Evolutionary conservation across 768 basidiomycete genomes (phyloP), one percentile per base, ranked within the genome.

Genomic region (Dioszegia crocea): DNA sequence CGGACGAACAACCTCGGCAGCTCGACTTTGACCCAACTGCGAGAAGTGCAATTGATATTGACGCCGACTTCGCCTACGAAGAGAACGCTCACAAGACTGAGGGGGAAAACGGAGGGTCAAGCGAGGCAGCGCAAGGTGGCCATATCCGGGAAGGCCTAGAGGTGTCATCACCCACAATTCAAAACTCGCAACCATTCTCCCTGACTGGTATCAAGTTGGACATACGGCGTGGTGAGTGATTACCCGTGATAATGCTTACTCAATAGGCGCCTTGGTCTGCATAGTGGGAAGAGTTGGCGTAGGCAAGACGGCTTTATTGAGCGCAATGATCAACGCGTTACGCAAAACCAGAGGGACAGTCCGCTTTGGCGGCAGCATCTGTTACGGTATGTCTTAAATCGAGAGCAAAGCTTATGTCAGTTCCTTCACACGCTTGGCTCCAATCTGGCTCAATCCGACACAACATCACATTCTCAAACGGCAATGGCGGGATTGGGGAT

Each of bases 141-240:
- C n/a, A n/a, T n/a, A n/a, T n/a, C n/a, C n/a, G n/a, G n/a, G n/a
- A n/a, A n/a, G n/a, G n/a, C n/a, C n/a, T n/a, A 50, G 19, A 17
- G 9, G 19, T 33, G 24, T 3, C 24, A 33, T 4, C 12, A 17
- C 8, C 4, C 38, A 56, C 14, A 6, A 6, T 33, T 6, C 8
- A 33, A 14, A 33, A 33, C 6, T 6, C 51, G 10, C 46, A 61
- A 51, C 84, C 84, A 0, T 86, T 85, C 61, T 77, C 80, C 53
- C 68, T 86, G 50, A 78, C 75, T 33, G 74, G 80, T 59, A 68
- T 86, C 52, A 78, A 80, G 53, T 61, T 85, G 33, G 70, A 43
- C 71, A 56, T 85, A 40, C 79, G 79, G 2, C 79, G 75, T 29
- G 63, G 63, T 64, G 19, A 57, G 52, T 52, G 52, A 6, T 6